Evolutionary conservation across 495 filamentous ascomycete species (phyloP).

Genomic region (Collariella sp.): DNA sequence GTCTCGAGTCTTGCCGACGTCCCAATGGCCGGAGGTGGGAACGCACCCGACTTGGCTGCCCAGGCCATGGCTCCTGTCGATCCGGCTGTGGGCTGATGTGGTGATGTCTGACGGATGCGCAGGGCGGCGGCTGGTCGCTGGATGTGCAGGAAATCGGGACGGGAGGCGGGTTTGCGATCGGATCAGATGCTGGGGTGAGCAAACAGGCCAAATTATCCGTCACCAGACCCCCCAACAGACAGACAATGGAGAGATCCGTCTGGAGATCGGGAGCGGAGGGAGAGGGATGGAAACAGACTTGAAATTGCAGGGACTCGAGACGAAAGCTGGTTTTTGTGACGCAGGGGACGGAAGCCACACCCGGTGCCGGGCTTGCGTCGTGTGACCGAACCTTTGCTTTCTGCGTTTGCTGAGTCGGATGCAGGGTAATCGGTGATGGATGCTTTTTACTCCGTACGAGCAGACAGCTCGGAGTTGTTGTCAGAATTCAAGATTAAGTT

Average conservation of each 20-base stretch:
- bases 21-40: constrained; percentile 13
- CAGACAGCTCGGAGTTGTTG: too few species aligned
- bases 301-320: too few species aligned
- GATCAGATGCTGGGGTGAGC: not conserved
- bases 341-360: not conserved
- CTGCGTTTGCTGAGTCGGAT: not conserved
- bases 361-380: too few species aligned
- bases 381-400: not conserved
- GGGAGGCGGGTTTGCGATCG: not conserved
- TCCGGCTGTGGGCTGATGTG: constrained; percentile 12
- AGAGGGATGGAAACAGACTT: too few species aligned
- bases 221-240: not conserved
- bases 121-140: not conserved
- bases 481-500: too few species aligned
- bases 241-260: not conserved
- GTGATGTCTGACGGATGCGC: not conserved
- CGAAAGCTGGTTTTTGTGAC: not conserved
- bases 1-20: constrained; percentile 9
- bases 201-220: too few species aligned
- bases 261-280: too few species aligned
- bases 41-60: constrained; percentile 14
- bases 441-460: not conserved
- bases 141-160: too few species aligned
- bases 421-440: not conserved
- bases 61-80: constrained; percentile 1